Evolutionary conservation across 352 stramenopile species (phyloP).

Genomic region (Phytophthora tubulina): DNA sequence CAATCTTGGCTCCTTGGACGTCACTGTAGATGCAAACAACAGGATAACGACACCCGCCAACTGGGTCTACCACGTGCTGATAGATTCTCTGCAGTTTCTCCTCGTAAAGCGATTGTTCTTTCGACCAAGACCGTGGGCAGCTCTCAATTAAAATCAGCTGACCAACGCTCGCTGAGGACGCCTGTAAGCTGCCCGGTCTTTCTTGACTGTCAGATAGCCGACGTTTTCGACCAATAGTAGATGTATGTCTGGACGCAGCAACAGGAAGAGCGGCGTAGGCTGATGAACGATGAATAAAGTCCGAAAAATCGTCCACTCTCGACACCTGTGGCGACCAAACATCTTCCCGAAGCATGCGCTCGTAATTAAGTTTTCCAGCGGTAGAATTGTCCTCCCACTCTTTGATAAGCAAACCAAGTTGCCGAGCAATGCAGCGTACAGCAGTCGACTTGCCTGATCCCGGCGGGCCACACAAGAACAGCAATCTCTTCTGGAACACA

Average conservation of each 20-base stretch:
- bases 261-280: slow-evolving; percentile 73
- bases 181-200: neutral
- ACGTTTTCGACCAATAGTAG: slow-evolving; percentile 31
- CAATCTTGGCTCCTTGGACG: slow-evolving; percentile 79
- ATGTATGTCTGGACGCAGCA: slow-evolving; percentile 29
- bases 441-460: slow-evolving; percentile 87
- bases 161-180: slow-evolving; percentile 8
- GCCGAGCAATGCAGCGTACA: slow-evolving; percentile 62
- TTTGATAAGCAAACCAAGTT: slow-evolving; percentile 60
- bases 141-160: slow-evolving; percentile 82
- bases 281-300: slow-evolving; percentile 80
- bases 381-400: slow-evolving; percentile 82
- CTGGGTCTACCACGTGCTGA: slow-evolving; percentile 58
- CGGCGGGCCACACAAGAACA: slow-evolving; percentile 85
- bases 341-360: slow-evolving; percentile 62
- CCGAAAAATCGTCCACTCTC: slow-evolving; percentile 74
- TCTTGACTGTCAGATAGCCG: slow-evolving; percentile 25
- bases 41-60: slow-evolving; percentile 51
- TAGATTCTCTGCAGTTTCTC: slow-evolving; percentile 70
- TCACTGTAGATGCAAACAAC: slow-evolving; percentile 89
- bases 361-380: slow-evolving; percentile 60
- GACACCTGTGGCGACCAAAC: slow-evolving; percentile 62
- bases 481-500: slow-evolving; percentile 57
- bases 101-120: slow-evolving; percentile 50
- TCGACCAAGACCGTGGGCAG: slow-evolving; percentile 70